These are phyloP conservation scores for Cicer arietinum DNA, from an alignment of 306 rosid species.

Conservation along the genomic window DNA sequence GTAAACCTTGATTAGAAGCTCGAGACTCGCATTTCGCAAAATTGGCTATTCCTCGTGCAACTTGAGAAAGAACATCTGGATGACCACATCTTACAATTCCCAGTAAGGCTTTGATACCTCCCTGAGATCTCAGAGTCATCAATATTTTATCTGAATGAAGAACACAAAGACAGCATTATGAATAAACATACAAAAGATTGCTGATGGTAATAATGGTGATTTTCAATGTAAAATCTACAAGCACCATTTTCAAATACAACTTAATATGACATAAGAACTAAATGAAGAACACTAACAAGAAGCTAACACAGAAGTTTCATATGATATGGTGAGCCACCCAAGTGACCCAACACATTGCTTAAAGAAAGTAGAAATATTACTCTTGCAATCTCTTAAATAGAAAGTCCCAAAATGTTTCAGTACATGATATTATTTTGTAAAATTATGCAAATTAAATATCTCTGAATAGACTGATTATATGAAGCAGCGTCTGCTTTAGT, in stretches of 20 bases:
- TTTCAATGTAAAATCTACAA: constrained; percentile 13
- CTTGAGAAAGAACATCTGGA: constrained; percentile 98
- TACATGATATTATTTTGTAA: neutral
- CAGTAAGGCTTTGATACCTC: constrained; percentile 91
- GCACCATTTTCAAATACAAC: neutral
- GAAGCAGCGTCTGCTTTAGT: constrained; percentile 2
- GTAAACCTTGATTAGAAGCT: constrained; percentile 80
- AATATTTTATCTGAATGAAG: constrained; percentile 74
- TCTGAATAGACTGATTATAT: constrained; percentile 20
- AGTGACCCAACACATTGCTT: constrained; percentile 28
- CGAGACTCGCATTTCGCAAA: constrained; percentile 99
- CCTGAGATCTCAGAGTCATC: constrained; percentile 82
- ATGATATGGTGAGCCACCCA: constrained; percentile 5
- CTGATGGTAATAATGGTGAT: neutral
- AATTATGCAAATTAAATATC: neutral
- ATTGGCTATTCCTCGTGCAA: constrained; percentile 96
- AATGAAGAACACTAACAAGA: constrained; percentile 28
- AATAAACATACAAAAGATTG: constrained; percentile 19
- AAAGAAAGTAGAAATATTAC: constrained; percentile 14
- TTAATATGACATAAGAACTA: constrained; percentile 18
- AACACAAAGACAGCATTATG: constrained; percentile 25
- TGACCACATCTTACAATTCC: constrained; percentile 98
- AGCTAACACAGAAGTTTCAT: neutral
- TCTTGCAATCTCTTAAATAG: constrained; percentile 17
- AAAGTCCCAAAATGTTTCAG: constrained; percentile 5